These are phyloP conservation scores for Aspergillus latus DNA, from an alignment of 2,329 filamentous ascomycete species.

Conservation along the genomic window DNA sequence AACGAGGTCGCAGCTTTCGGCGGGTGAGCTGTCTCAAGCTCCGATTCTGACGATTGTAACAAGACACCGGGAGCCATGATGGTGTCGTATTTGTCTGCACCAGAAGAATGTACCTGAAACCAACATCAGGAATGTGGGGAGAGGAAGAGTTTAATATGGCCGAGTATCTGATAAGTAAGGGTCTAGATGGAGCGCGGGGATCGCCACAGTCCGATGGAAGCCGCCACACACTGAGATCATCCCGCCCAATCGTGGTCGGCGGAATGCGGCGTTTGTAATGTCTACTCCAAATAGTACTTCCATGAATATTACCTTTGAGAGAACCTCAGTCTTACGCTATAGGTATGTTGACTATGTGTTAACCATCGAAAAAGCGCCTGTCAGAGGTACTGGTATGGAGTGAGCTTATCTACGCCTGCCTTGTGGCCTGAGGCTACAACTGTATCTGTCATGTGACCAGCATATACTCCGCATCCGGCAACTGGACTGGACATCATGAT, in stretches of 20 bases:
- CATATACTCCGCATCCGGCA: slow-evolving; percentile 7
- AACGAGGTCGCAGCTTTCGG: slow-evolving; percentile 41
- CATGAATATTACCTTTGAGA: background rate
- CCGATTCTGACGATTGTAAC: slow-evolving; percentile 45
- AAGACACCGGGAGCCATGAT: slow-evolving; percentile 61
- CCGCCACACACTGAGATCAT: slow-evolving; percentile 6
- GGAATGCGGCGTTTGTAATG: slow-evolving; percentile 12
- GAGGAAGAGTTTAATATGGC: slow-evolving; percentile 1
- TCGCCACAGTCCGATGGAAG: slow-evolving; percentile 40
- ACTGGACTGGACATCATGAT: background rate
- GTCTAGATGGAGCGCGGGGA: slow-evolving; percentile 28
- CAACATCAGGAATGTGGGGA: slow-evolving; percentile 1
- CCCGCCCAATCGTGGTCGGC: slow-evolving; percentile 1
- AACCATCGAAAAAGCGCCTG: too few relatives aligned
- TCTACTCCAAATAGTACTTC: background rate
- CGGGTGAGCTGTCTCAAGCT: slow-evolving; percentile 41
- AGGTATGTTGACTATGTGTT: too few relatives aligned
- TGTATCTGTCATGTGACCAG: background rate
- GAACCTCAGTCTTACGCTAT: too few relatives aligned
- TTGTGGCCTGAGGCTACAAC: background rate
- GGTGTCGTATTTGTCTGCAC: slow-evolving; percentile 8
- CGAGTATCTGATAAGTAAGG: slow-evolving; percentile 9
- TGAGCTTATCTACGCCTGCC: background rate
- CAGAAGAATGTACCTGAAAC: slow-evolving; percentile 11
- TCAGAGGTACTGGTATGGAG: background rate